Evolutionary conservation across 768 basidiomycete genomes (phyloP), one percentile per base, ranked within the genome.

Genomic region (Tricholoma terreum): DNA sequence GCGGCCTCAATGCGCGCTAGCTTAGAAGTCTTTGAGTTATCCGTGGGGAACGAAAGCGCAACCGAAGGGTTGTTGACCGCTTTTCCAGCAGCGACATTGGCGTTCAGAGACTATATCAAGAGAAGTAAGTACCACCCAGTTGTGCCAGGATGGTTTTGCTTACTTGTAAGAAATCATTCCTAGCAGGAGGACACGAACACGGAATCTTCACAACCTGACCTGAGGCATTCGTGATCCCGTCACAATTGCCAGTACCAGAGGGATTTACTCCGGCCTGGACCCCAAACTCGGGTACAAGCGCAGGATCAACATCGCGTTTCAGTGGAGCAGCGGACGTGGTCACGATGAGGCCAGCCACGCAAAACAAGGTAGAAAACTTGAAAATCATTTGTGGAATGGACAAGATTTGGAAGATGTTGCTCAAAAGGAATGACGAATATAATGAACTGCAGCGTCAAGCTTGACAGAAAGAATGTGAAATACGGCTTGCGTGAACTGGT

Each of bases 11-110:
- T 73, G 31, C 89, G 83, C 0, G 83, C 74, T 45, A 80, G 69
- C 64, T 83, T 76, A 48, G 83, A 81, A 7, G 67, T 70, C 55
- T 74, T 77, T 6, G 81, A 83, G 61, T 76, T 72, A 62, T 84
- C 86, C 1, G 80, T 80, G 2, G 87, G 89, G 78, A 87, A 92
- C 12, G 79, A 76, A 2, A 89, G 71, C 14, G 67, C 54, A 52
- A 89, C 74, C 1, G 73, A 66, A 9, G 88, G 84, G 68, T 90
- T 89, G 70, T 89, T 85, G 35, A 85, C 78, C 3, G 79, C 87
- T 40, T 77, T 75, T 12, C 87, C 85, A 9, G 84, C 86, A 14
- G 74, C 78, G 33, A 85, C 82, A 61, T 89, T 84, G 12, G 74
- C 73, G 57, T 75, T 78, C 48, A 86, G 71, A 51, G 78, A 69